A percentile compares a stretch with the other conserved stretches of the same genome.
Conservation (phyloP, 2,329 filamentous ascomycete genomes). For the Aplosporella prunicola region DNA sequence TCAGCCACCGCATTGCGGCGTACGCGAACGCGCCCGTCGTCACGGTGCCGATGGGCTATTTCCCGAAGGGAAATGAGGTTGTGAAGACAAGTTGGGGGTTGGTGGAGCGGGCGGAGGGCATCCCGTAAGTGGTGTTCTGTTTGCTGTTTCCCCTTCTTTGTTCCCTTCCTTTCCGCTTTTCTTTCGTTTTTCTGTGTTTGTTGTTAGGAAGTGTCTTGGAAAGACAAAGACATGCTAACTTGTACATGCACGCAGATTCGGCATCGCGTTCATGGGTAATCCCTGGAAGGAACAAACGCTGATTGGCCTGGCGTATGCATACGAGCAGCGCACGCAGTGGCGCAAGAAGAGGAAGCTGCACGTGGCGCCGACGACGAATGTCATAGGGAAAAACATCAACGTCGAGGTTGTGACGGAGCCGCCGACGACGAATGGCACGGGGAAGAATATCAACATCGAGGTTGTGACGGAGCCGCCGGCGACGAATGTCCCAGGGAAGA, state of each 20-base stretch:
- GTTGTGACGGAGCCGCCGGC: no score
- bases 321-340: constrained; percentile 51
- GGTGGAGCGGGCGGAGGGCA: constrained; percentile 43
- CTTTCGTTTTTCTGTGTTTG: not conserved
- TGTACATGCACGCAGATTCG: constrained; percentile 35
- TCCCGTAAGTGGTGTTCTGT: constrained; percentile 29
- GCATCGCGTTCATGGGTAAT: constrained; percentile 52
- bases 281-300: constrained; percentile 53
- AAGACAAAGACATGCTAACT: not conserved
- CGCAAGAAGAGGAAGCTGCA: constrained; percentile 41
- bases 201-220: not conserved
- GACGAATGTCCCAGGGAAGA: no score
- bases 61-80: constrained; percentile 39
- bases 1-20: constrained; percentile 41
- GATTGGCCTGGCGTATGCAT: constrained; percentile 58
- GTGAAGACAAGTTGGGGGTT: constrained; percentile 43
- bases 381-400: no score
- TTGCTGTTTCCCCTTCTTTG: not conserved
- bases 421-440: no score
- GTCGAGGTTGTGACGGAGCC: no score
- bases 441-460: no score
- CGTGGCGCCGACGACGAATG: constrained; percentile 39
- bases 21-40: constrained; percentile 52
- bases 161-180: not conserved
- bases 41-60: constrained; percentile 53